Base-by-base conservation (phyloP, 2,329 filamentous ascomycete genomes). In the Falciphora oryzae region DNA sequence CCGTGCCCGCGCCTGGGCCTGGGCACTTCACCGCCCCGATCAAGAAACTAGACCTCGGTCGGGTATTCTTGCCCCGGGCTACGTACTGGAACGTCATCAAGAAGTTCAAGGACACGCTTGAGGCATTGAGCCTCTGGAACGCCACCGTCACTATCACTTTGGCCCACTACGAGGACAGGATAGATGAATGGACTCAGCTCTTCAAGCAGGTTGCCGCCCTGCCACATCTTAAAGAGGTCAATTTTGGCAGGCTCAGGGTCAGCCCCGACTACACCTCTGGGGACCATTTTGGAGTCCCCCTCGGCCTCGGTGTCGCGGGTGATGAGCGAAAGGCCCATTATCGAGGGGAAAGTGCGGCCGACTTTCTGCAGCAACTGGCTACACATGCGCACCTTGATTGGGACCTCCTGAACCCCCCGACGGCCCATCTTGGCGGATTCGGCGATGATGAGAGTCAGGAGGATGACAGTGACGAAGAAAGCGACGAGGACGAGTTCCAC, bases 21-120 rank as follows among this genome's bases (percentile, higher is more conserved):
- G 38, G 35, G 38, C 13, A 27, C 4, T 63, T 63, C 16, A 13
- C 27, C 62, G 62, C 62, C 8, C 53, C 53, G n/a, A 29, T 63
- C 18, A 56, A 63, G 53, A 29, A 25, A 18, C 62, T 63, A 11
- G 62, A 63, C 62, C 31, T 63, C 10, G 62, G 62, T 22, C 5
- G 32, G 2, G 31, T 38, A 11, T 13, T 5, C 2, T 7, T 57
- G 2, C 22, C n/a, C 28, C n/a, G 11, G 4, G 25, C n/a, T 13
- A 32, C 28, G 6, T 56, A 57, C 50, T 18, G 32, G 22, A 16
- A 10, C 29, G 10, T 59, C 18, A 35, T 64, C 59, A 22, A 8
- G 29, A 64, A 53, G 27, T 61, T 61, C 57, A 53, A 35, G 50
- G 29, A 56, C 53, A 63, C 62, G 13, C 62, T 63, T 1, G 38